phyloP scores from a whole-genome alignment of 768 basidiomycete species.

The Leccinum arenicola region DNA sequence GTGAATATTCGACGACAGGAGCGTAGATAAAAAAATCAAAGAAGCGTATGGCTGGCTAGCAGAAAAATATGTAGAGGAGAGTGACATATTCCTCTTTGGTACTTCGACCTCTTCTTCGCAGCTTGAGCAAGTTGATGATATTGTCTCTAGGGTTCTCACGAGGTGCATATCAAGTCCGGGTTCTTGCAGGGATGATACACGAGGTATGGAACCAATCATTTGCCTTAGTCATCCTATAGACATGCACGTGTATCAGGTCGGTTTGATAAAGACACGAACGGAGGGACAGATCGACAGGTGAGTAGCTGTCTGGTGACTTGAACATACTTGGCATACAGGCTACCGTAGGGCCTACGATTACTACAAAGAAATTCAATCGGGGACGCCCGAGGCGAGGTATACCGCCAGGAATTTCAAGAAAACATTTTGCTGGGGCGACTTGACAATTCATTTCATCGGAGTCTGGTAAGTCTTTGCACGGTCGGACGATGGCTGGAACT shows the following conservation, averaged over 20 bases:
- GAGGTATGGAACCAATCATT: not conserved
- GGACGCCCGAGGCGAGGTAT: not conserved
- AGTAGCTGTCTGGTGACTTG: not conserved
- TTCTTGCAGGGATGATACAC: not conserved
- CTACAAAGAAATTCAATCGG: not conserved
- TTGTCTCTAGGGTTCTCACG: not conserved
- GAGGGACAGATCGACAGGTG: not conserved
- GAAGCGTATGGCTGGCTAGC: not conserved
- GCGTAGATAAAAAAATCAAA: not conserved
- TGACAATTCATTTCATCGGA: constrained; percentile 36
- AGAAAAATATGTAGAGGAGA: not conserved
- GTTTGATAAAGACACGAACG: not conserved
- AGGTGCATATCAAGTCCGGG: constrained; percentile 1
- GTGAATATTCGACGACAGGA: not conserved
- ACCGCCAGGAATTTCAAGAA: not conserved
- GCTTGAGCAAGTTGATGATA: not conserved
- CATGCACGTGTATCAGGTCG: not conserved
- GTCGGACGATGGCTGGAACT: not conserved
- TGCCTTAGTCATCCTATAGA: not conserved
- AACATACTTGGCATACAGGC: not conserved
- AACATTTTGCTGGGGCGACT: not conserved
- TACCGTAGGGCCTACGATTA: not conserved
- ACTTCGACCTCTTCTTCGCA: not conserved
- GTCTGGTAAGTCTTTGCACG: constrained; percentile 36
- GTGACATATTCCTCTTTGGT: not conserved